These are phyloP conservation scores for Aspergillus ochraceoroseus DNA, from an alignment of 2,329 filamentous ascomycete species.

Conservation along the genomic window DNA sequence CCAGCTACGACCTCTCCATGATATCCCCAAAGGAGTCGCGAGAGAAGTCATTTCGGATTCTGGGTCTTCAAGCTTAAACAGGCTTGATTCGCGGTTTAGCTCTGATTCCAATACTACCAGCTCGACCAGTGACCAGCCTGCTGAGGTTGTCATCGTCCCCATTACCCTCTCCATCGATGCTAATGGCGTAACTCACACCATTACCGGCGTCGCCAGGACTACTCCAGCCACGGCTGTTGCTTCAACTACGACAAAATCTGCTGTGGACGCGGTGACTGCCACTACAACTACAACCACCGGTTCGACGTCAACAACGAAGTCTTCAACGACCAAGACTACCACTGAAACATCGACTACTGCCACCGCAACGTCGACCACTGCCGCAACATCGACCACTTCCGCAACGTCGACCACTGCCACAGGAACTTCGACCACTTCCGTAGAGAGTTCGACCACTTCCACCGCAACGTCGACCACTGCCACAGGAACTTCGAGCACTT, in stretches of 20 bases:
- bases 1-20: slow-evolving; percentile 28
- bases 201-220: slow-evolving; percentile 17
- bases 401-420: not conserved
- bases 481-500: slow-evolving; percentile 1
- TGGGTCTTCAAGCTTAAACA: slow-evolving; percentile 1
- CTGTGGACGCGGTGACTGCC: slow-evolving; percentile 4
- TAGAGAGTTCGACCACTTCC: not conserved
- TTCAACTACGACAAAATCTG: slow-evolving; percentile 15
- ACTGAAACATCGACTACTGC: not conserved
- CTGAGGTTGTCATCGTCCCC: slow-evolving; percentile 20
- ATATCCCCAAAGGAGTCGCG: slow-evolving; percentile 32
- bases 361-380: slow-evolving; percentile 1
- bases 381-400: not conserved
- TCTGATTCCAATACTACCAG: slow-evolving; percentile 3
- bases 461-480: not conserved
- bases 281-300: not conserved
- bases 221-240: slow-evolving; percentile 11
- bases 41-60: slow-evolving; percentile 16
- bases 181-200: slow-evolving; percentile 24
- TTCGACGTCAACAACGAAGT: not conserved
- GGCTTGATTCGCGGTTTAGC: slow-evolving; percentile 6
- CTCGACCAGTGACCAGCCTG: slow-evolving; percentile 5
- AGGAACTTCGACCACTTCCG: not conserved
- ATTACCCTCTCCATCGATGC: slow-evolving; percentile 23
- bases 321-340: not conserved